phyloP scores from a whole-genome alignment of 2,329 filamentous ascomycete species.

The Elsinoe batatas region DNA sequence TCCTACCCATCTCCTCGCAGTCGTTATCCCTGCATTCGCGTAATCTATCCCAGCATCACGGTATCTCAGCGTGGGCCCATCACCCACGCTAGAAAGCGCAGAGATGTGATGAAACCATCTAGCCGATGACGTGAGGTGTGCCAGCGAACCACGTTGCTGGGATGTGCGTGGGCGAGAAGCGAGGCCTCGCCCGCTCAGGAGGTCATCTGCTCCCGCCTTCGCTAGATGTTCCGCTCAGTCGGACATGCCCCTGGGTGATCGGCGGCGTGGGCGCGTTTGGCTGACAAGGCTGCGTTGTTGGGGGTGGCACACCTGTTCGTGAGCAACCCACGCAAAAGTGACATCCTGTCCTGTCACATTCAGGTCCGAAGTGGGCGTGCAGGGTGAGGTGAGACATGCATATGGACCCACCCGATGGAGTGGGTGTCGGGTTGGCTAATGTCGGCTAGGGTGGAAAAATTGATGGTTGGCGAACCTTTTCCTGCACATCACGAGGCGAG shows the following conservation, averaged over 20 bases:
- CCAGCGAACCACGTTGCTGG: neutral
- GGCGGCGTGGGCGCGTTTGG: neutral
- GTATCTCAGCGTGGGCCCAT: neutral
- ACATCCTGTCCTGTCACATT: neutral
- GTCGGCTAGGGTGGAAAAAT: constrained; percentile 1
- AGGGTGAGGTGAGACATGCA: constrained; percentile 2
- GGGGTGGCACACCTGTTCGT: neutral
- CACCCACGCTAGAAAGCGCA: neutral
- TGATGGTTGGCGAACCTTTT: neutral
- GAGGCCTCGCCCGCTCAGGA: neutral
- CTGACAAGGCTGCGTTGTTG: neutral
- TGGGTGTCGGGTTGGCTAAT: constrained; percentile 6
- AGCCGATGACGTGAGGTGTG: neutral
- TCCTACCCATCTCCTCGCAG: constrained; percentile 1
- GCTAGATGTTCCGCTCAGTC: neutral
- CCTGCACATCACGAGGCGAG: neutral
- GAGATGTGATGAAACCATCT: neutral
- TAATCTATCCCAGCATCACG: constrained; percentile 6
- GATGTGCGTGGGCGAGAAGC: neutral
- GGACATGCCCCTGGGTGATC: neutral
- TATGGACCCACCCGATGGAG: neutral
- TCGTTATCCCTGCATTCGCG: neutral
- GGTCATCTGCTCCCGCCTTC: neutral
- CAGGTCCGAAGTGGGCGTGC: neutral
- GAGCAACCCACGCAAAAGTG: neutral